Base-by-base conservation (phyloP, 352 stramenopile species). In the Phytophthora idaei region DNA sequence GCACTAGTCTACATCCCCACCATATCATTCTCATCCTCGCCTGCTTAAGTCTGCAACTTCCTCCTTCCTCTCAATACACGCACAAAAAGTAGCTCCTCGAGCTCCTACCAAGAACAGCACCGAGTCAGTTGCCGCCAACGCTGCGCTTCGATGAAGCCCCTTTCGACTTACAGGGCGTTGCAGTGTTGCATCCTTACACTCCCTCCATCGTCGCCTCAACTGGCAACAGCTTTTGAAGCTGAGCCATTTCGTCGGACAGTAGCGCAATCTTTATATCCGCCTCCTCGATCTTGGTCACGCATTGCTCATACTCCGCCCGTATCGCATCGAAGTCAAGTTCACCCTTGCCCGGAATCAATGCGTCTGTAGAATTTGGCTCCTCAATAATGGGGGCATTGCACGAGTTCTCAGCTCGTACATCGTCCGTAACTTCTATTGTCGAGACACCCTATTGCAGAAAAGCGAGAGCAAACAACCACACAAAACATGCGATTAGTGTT, bases 401-500 rank as follows among this genome's bases (percentile, higher is more conserved):
- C 15, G 14, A 9, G 21, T 29, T 52, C 27, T 57, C 37, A 9
- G 9, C 14, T 64, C n/a, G 48, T 17, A 56, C 34, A 41, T 12
- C 27, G 2, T 53, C 44, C 47, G 25, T 44, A 49, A 36, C 50
- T 53, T 37, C 29, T 34, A 57, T 21, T 48, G 34, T 48, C 11
- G 28, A 42, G 44, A 36, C 34, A 49, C 5, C 57, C 72, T 79
- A 56, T 71, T 67, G 48, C 49, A 66, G 48, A 9, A 76, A 44
- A 36, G 28, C 57, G 67, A 49, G 10, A 52, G 25, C 46, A 73
- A 55, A 72, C 31, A 62, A 69, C 47, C 46, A 78, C 36, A 76
- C 44, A 76, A 57, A 73, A 64, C 57, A 76, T 59, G 17, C 34
- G 45, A 76, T 78, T 73, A 78, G 71, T 74, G 64, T 32, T 73